A percentile compares a stretch with the other conserved stretches of the same genome.
Conservation (phyloP, 164 flowering plant species). For the Aristolochia californica region DNA sequence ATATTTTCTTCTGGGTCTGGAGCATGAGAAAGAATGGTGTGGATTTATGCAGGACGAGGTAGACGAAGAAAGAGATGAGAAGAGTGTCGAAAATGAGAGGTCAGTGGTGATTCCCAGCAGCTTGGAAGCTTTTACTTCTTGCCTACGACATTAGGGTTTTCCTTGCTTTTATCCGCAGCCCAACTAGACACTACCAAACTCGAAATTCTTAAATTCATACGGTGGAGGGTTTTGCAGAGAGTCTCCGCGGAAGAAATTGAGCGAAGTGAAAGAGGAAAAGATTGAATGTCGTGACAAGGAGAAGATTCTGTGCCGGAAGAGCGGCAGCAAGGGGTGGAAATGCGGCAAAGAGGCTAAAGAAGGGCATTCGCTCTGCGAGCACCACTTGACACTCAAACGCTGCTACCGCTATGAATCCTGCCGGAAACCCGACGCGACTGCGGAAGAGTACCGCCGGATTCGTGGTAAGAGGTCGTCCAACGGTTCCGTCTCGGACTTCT, state of each 20-base stretch:
- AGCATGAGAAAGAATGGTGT: background rate
- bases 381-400: slow-evolving; percentile 22
- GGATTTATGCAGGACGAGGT: background rate
- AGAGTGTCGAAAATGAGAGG: background rate
- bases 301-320: slow-evolving; percentile 1
- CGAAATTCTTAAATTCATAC: background rate
- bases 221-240: background rate
- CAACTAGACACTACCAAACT: too few species aligned
- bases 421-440: background rate
- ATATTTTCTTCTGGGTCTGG: too few species aligned
- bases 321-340: slow-evolving; percentile 24
- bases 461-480: background rate
- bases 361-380: slow-evolving; percentile 29
- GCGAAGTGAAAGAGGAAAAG: background rate
- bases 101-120: background rate
- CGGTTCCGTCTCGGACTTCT: slow-evolving; percentile 29
- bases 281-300: background rate
- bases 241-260: background rate
- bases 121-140: background rate
- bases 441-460: background rate
- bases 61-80: background rate
- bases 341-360: slow-evolving; percentile 24
- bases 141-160: background rate
- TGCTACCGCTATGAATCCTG: slow-evolving; percentile 8
- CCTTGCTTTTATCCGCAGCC: too few species aligned